Base-by-base conservation (phyloP, 2,329 filamentous ascomycete species). In the Cladorrhinum sp. region DNA sequence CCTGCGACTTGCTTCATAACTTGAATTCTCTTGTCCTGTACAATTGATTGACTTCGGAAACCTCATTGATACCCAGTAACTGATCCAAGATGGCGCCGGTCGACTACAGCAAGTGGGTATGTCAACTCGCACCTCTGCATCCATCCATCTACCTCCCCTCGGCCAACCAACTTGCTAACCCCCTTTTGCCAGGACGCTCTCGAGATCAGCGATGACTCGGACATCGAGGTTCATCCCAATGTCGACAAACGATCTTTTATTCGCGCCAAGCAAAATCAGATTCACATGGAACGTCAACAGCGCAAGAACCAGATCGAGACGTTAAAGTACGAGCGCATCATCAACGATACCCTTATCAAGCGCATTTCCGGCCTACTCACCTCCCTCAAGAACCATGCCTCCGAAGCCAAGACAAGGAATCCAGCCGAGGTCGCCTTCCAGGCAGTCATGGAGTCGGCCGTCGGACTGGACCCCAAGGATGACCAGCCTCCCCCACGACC, bases 221-320 rank as follows among this genome's bases (percentile, higher is more conserved):
- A 99, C 72, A 88, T 99, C 70, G 95, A 99, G 79, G 95, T 98
- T 56, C 95, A 99, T 76, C 95, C 95, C 63, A 99, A 99, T 74
- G 95, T 99, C 74, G 95, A 99, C 80, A 99, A 99, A 77, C 86
- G 89, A 56, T 98, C 94, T 63, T 99, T 99, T 77, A 99, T 99
- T 75, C 91, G 94, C 67, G 96, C 95, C 66, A 99, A 99, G 79
- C 95, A 98, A 79, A 89, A 88, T 69, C 93, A 99, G 78, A 99
- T 99, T 70, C 95, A 99, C 75, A 87, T 93, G 72, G 89, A 97
- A 74, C 89, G 95, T 59, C 82, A 87, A 67, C 89, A 96, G 71
- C 89, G 95, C 60, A 91, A 90, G 73, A 87, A 90, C 69, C 89
- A 96, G 71, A 98, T 99, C 73, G 88, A 90, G 70, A 95, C 92